Evolutionary conservation across 176 grass and related monocot species (phyloP).

Genomic region (Elymus sibiricus): DNA sequence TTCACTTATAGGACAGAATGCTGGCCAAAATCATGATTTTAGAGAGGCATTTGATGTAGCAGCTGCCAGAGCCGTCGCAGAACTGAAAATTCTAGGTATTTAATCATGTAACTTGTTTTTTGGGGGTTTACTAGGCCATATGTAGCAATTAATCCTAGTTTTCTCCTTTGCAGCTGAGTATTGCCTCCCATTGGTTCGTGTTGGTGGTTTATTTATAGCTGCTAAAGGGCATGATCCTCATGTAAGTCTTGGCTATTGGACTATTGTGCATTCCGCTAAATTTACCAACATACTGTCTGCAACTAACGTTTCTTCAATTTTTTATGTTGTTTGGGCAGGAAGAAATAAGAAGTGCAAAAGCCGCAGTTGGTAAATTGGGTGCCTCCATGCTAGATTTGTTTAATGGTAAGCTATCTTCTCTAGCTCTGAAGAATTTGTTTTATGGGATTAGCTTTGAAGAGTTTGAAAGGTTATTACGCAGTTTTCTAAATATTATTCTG

Average conservation of each 20-base stretch:
- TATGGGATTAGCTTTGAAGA: background rate
- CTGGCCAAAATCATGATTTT: constrained; percentile 62
- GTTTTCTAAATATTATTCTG: background rate
- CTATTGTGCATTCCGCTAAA: background rate
- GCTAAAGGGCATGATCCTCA: constrained; percentile 90
- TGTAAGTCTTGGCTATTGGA: constrained; percentile 33
- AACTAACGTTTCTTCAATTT: background rate
- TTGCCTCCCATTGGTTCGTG: constrained; percentile 77
- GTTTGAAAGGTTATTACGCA: background rate
- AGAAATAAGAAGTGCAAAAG: constrained; percentile 65
- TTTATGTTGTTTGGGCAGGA: constrained; percentile 44
- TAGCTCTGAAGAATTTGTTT: background rate
- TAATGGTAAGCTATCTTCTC: constrained; percentile 38
- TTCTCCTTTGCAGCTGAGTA: constrained; percentile 69
- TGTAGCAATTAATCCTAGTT: background rate
- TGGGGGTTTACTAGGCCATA: background rate
- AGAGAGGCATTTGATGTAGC: constrained; percentile 83
- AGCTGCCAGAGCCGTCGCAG: constrained; percentile 84
- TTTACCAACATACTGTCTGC: background rate
- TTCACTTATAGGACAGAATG: constrained; percentile 87
- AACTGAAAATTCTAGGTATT: constrained; percentile 83
- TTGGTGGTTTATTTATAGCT: constrained; percentile 91
- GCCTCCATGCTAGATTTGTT: constrained; percentile 60
- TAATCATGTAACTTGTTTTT: constrained; percentile 16
- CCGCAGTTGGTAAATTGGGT: constrained; percentile 58